phyloP scores from a whole-genome alignment of 2,329 filamentous ascomycete species.

The Pseudopyrenochaeta lycopersici region DNA sequence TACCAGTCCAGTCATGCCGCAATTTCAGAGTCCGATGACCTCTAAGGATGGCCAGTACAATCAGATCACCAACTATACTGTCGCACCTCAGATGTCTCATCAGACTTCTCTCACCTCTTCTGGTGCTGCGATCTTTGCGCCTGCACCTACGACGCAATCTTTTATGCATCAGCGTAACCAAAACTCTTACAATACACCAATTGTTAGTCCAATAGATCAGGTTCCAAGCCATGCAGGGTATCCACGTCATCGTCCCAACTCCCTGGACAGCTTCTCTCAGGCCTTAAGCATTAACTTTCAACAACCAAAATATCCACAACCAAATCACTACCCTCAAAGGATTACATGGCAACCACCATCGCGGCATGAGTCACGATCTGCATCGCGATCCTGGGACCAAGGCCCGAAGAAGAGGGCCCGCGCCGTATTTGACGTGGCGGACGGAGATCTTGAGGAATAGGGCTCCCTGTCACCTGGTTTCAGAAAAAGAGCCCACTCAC shows the following conservation, averaged over 20 bases:
- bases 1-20: constrained; percentile 31
- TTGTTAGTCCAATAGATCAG: constrained; percentile 33
- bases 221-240: constrained; percentile 19
- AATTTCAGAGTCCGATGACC: constrained; percentile 29
- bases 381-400: no score
- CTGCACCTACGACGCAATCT: constrained; percentile 17
- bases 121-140: constrained; percentile 14
- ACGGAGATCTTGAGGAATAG: no score
- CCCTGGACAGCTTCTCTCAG: constrained; percentile 34
- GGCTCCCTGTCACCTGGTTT: no score
- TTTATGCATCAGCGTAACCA: constrained; percentile 28
- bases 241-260: constrained; percentile 31
- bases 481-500: no score
- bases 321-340: no score
- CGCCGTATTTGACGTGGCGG: no score
- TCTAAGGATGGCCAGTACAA: constrained; percentile 22
- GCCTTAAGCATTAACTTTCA: constrained; percentile 26
- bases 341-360: no score
- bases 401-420: no score
- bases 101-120: constrained; percentile 19
- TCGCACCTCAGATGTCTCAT: constrained; percentile 15
- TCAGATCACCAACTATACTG: constrained; percentile 14
- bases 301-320: constrained; percentile 7
- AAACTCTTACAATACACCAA: constrained; percentile 27
- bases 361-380: no score